Conservation (phyloP, 2,329 filamentous ascomycete species). For the Chrysosporium keratinophilum region DNA sequence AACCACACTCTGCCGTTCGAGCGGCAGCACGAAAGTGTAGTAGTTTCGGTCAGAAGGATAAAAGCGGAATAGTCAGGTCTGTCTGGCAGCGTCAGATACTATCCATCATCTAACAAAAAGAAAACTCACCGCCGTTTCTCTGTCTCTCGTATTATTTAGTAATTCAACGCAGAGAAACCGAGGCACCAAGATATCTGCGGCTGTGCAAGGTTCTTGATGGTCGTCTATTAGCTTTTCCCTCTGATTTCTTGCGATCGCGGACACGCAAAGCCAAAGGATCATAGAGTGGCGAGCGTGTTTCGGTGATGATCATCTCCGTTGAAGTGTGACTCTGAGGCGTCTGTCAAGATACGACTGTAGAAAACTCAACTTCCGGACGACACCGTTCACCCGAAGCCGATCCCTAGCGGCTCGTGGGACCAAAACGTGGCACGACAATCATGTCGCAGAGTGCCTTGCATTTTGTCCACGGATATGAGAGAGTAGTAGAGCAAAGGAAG, state of each 20-base stretch:
- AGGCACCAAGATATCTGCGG: neutral
- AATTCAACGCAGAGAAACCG: neutral
- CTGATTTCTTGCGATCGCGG: neutral
- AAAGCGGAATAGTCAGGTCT: no score
- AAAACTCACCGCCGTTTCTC: neutral
- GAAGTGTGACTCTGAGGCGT: no score
- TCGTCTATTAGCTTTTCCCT: neutral
- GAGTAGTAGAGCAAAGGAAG: no score
- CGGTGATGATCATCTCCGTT: no score
- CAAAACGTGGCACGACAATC: constrained; percentile 5
- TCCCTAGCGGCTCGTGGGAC: neutral
- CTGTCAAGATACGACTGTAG: no score
- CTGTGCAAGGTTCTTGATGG: neutral
- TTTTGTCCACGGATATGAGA: neutral
- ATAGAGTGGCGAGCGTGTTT: no score
- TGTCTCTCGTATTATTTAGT: neutral
- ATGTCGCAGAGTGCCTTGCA: neutral
- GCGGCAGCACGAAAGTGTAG: no score
- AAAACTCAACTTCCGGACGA: no score
- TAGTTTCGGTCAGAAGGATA: no score
- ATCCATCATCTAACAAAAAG: neutral
- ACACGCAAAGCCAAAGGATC: neutral
- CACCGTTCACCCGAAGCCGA: no score
- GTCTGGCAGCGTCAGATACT: no score
- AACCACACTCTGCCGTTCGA: no score